Evolutionary conservation across 805 yeast species (phyloP).

Genomic region (Sugiyamaella americana): DNA sequence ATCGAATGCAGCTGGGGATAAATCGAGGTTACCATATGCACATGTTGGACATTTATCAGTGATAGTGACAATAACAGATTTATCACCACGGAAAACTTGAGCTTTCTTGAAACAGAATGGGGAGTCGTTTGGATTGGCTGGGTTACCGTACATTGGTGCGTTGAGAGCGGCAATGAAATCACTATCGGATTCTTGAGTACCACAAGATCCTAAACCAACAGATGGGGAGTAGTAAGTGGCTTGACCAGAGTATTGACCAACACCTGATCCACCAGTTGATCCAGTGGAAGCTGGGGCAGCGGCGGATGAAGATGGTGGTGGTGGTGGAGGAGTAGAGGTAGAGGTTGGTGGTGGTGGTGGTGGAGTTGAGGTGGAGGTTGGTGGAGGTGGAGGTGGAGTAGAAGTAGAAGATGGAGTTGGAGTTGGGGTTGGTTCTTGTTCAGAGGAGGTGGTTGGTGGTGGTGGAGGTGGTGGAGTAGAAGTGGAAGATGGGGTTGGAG

Average conservation of each 20-base stretch:
- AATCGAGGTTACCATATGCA: slow-evolving; percentile 44
- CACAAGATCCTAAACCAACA: slow-evolving; percentile 47
- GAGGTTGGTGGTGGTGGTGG: neutral
- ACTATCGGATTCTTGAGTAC: slow-evolving; percentile 37
- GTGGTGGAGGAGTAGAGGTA: neutral
- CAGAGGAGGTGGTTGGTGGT: neutral
- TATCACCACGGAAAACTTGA: slow-evolving; percentile 35
- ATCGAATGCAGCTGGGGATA: slow-evolving; percentile 55
- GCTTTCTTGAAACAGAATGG: slow-evolving; percentile 16
- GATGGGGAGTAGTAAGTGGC: slow-evolving; percentile 24
- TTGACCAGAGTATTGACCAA: slow-evolving; percentile 13
- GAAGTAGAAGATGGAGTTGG: neutral
- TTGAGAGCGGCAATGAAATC: slow-evolving; percentile 51
- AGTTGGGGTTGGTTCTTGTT: no score
- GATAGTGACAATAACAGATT: slow-evolving; percentile 50
- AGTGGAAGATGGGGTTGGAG: slow-evolving; percentile 8
- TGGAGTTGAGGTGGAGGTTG: neutral
- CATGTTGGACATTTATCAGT: slow-evolving; percentile 56
- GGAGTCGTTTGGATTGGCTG: slow-evolving; percentile 19
- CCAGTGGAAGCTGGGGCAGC: neutral
- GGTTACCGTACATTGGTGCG: slow-evolving; percentile 16
- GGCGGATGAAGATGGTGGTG: neutral
- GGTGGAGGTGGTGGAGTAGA: slow-evolving; percentile 8
- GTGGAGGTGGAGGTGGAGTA: neutral
- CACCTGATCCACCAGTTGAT: neutral